These are phyloP conservation scores for Podospora pseudoanserina DNA, from an alignment of 495 filamentous ascomycete species.

Conservation along the genomic window DNA sequence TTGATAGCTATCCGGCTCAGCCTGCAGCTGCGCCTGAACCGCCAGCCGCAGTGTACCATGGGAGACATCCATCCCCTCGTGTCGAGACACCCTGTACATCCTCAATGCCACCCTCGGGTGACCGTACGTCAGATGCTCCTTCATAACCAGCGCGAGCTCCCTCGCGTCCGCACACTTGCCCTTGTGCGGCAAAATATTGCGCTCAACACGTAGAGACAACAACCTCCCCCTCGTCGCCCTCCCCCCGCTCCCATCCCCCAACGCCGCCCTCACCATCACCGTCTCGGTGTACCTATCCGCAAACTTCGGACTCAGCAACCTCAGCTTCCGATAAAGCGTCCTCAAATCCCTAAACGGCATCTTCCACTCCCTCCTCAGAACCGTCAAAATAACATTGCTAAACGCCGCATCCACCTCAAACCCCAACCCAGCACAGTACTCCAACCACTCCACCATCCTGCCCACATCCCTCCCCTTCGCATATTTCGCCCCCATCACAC, in stretches of 20 bases:
- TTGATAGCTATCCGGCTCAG: slow-evolving; percentile 13
- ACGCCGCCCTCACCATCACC: slow-evolving; percentile 37
- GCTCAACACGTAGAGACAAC: slow-evolving; percentile 19
- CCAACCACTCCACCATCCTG: slow-evolving; percentile 38
- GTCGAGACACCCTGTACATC: slow-evolving; percentile 36
- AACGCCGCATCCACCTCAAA: slow-evolving; percentile 37
- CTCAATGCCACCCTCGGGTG: slow-evolving; percentile 26
- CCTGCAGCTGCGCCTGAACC: slow-evolving; percentile 37
- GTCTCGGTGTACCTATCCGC: slow-evolving; percentile 34
- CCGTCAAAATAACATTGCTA: slow-evolving; percentile 41
- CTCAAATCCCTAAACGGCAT: slow-evolving; percentile 40
- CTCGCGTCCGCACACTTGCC: slow-evolving; percentile 26
- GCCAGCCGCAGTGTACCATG: slow-evolving; percentile 37
- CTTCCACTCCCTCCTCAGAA: slow-evolving; percentile 34
- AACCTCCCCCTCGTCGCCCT: slow-evolving; percentile 22
- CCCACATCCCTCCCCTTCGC: slow-evolving; percentile 38
- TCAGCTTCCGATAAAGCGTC: slow-evolving; percentile 34
- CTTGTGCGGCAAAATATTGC: slow-evolving; percentile 20
- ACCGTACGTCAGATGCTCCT: slow-evolving; percentile 25
- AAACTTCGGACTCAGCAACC: slow-evolving; percentile 27
- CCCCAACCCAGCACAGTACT: slow-evolving; percentile 31
- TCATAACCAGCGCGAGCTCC: slow-evolving; percentile 39
- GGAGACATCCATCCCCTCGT: slow-evolving; percentile 32
- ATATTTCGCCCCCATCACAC: slow-evolving; percentile 47
- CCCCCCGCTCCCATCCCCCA: slow-evolving; percentile 21